A percentile compares a stretch with the other conserved stretches of the same genome.
These are phyloP conservation scores for Rubroshorea leprosula DNA, from an alignment of 345 rosid species.

Conservation along the genomic window DNA sequence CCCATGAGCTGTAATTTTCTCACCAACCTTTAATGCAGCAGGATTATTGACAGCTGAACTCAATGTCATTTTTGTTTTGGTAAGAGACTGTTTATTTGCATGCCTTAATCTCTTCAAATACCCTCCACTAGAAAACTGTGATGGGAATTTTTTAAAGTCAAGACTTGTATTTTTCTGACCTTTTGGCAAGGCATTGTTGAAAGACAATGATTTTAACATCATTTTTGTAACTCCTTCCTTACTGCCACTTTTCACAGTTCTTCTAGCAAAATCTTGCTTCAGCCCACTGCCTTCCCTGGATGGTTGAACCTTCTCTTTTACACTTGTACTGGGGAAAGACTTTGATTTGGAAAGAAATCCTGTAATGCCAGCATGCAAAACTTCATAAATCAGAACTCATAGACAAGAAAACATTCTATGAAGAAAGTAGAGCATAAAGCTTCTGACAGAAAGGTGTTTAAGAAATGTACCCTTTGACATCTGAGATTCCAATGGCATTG, in stretches of 20 bases:
- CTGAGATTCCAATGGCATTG: conserved; percentile 3
- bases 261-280: conserved; percentile 2
- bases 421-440: neutral
- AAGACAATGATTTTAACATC: conserved; percentile 34
- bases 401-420: neutral
- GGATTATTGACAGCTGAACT: neutral
- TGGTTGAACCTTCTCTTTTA: conserved; percentile 4
- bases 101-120: conserved; percentile 11
- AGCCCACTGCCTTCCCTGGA: neutral
- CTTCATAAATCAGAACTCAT: no score
- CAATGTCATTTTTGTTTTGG: neutral
- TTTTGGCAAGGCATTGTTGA: conserved; percentile 24
- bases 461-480: conserved; percentile 14
- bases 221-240: conserved; percentile 7
- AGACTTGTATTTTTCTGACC: conserved; percentile 14
- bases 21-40: neutral
- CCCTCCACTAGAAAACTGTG: conserved; percentile 17
- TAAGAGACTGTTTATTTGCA: neutral
- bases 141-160: conserved; percentile 23
- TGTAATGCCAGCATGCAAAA: conserved; percentile 13
- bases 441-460: neutral
- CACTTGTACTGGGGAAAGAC: conserved; percentile 21
- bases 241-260: neutral
- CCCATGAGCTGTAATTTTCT: neutral
- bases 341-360: conserved; percentile 40